Conservation (phyloP, 2,329 filamentous ascomycete genomes). For the Trichoderma sp. region DNA sequence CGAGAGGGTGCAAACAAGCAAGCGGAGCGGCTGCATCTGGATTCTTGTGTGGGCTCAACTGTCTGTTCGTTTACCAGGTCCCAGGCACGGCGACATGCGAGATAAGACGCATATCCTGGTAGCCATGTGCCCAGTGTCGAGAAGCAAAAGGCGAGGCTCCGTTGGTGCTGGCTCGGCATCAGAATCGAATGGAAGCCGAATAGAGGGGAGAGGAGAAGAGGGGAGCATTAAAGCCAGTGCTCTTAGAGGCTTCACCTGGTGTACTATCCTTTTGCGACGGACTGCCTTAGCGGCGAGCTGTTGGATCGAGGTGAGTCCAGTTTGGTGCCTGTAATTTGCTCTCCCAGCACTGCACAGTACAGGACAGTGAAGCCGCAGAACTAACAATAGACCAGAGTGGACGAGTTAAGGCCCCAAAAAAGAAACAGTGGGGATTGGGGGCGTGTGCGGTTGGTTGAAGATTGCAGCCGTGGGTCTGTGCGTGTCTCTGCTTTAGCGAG, state of each 20-base stretch:
- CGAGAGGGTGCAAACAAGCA: not conserved
- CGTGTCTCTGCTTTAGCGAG: slow-evolving; percentile 9
- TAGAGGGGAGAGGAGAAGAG: not conserved
- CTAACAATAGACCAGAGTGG: not conserved
- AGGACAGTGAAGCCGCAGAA: not conserved
- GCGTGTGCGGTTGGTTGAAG: slow-evolving; percentile 20
- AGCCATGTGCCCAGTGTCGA: not conserved
- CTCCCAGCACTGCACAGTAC: not conserved
- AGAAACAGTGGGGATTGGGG: slow-evolving; percentile 1
- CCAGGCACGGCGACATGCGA: not conserved
- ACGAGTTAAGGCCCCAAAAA: not conserved
- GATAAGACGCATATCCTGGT: not conserved
- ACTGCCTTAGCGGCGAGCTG: not conserved
- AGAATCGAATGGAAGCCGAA: not conserved
- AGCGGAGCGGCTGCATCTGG: not conserved
- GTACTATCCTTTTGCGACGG: not conserved
- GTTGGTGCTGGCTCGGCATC: not conserved
- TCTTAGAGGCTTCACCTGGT: not conserved
- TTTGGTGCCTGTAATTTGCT: not conserved
- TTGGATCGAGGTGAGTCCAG: not conserved
- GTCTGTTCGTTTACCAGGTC: not conserved
- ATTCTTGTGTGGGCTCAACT: not conserved
- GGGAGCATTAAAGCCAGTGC: not conserved
- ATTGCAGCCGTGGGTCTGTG: not conserved
- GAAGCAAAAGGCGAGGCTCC: not conserved